Percentiles rank a stretch among this genome's conserved stretches.
Evolutionary conservation across 352 stramenopile genomes (phyloP).

Genomic region (Pythium sukuiense): DNA sequence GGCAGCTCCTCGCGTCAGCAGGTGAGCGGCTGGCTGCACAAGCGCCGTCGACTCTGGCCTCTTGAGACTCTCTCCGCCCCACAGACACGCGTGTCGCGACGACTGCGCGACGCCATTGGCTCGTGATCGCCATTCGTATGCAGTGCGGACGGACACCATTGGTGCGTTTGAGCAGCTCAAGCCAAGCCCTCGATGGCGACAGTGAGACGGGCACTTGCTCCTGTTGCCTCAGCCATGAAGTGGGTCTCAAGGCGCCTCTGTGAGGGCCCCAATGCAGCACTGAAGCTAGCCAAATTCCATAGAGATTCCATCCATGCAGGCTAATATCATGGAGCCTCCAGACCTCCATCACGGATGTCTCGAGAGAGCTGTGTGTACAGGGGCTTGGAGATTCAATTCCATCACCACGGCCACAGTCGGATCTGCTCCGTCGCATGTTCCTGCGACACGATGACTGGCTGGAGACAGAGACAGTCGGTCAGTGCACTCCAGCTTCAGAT

Average conservation of each 20-base stretch:
- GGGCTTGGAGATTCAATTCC: not conserved
- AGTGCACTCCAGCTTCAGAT: not conserved
- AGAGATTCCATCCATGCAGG: too few species aligned
- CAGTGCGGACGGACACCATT: not conserved
- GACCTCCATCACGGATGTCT: too few species aligned
- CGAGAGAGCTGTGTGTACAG: too few species aligned
- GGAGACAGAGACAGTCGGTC: not conserved
- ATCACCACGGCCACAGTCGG: not conserved
- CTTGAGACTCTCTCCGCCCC: not conserved
- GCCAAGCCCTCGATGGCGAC: not conserved
- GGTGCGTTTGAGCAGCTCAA: not conserved
- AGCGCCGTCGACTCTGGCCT: not conserved
- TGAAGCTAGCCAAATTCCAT: not conserved
- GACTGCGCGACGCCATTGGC: not conserved
- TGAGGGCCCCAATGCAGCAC: too few species aligned
- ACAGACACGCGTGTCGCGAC: not conserved
- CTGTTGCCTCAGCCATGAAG: not conserved
- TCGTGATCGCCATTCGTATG: not conserved
- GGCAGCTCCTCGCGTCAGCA: not conserved
- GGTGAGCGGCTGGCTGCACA: not conserved
- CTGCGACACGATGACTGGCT: not conserved
- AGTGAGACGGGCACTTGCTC: not conserved
- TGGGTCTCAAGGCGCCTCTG: too few species aligned
- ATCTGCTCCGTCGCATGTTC: slow-evolving; percentile 1
- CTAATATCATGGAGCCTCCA: too few species aligned